Evolutionary conservation across 2,329 filamentous ascomycete species (phyloP).

Genomic region (Coniosporium tulheliwenetii): DNA sequence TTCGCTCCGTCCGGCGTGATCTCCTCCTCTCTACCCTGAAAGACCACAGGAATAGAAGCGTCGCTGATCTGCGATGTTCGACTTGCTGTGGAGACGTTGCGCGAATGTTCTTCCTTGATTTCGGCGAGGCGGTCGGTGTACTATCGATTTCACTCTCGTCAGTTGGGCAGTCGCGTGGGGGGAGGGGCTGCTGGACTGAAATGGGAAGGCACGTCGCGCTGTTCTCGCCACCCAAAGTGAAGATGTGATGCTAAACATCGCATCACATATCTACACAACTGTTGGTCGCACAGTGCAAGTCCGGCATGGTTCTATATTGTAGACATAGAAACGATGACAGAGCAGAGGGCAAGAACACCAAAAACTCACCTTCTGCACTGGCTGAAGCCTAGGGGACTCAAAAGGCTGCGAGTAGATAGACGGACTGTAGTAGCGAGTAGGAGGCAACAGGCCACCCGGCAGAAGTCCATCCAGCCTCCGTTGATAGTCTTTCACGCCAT

Average conservation of each 20-base stretch:
- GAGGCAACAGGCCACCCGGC: background rate
- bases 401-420: constrained; percentile 1
- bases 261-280: background rate
- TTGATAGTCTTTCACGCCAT: background rate
- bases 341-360: background rate
- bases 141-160: no score
- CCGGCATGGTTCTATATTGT: background rate
- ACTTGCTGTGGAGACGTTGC: no score
- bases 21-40: no score
- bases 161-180: background rate
- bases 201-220: background rate
- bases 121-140: no score
- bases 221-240: background rate
- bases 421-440: constrained; percentile 1
- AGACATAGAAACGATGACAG: background rate
- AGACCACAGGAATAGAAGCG: no score
- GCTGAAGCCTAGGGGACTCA: background rate
- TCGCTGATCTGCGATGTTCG: no score
- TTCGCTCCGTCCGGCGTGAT: no score
- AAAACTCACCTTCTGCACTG: background rate
- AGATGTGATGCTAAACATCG: background rate
- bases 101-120: no score
- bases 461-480: constrained; percentile 1
- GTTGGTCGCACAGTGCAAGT: background rate
- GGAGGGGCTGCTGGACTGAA: background rate